Evolutionary conservation across 768 basidiomycete genomes (phyloP).

Genomic region (Hygrocybe punicea): DNA sequence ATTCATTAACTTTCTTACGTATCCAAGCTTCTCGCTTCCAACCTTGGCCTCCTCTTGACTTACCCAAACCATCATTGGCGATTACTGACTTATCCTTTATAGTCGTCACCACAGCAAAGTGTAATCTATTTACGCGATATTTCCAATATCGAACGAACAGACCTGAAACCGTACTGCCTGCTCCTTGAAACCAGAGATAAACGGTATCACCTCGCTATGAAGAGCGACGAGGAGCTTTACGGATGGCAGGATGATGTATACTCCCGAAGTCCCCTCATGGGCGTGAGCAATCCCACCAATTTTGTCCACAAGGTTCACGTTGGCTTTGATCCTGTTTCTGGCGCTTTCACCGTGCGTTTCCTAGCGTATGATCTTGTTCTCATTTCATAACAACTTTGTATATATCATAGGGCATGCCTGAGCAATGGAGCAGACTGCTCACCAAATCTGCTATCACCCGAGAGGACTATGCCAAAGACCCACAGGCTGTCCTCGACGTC

Average conservation of each 20-base stretch:
- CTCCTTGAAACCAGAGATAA: slow-evolving; percentile 83
- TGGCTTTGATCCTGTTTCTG: slow-evolving; percentile 90
- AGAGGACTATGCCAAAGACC: slow-evolving; percentile 95
- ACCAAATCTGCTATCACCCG: slow-evolving; percentile 97
- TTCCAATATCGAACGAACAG: slow-evolving; percentile 83
- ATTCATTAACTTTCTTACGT: background rate
- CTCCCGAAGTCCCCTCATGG: slow-evolving; percentile 85
- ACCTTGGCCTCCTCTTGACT: background rate
- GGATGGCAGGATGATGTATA: slow-evolving; percentile 98
- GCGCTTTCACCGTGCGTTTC: slow-evolving; percentile 85
- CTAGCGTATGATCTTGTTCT: background rate
- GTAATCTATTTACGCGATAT: slow-evolving; percentile 72
- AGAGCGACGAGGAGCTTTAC: slow-evolving; percentile 96
- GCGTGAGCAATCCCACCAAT: slow-evolving; percentile 91
- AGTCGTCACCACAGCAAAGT: slow-evolving; percentile 57
- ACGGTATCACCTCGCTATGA: slow-evolving; percentile 75
- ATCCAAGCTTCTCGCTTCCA: background rate
- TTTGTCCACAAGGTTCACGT: slow-evolving; percentile 99
- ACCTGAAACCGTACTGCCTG: slow-evolving; percentile 92
- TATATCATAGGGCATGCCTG: slow-evolving; percentile 76
- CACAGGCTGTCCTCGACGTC: slow-evolving; percentile 95
- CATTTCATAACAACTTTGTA: background rate
- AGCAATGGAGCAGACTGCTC: slow-evolving; percentile 96
- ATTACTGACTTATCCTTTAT: slow-evolving; percentile 5
- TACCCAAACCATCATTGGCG: background rate